These are phyloP conservation scores for Aspergillus aculeatus DNA, from an alignment of 2,329 filamentous ascomycete genomes.

Conservation along the genomic window DNA sequence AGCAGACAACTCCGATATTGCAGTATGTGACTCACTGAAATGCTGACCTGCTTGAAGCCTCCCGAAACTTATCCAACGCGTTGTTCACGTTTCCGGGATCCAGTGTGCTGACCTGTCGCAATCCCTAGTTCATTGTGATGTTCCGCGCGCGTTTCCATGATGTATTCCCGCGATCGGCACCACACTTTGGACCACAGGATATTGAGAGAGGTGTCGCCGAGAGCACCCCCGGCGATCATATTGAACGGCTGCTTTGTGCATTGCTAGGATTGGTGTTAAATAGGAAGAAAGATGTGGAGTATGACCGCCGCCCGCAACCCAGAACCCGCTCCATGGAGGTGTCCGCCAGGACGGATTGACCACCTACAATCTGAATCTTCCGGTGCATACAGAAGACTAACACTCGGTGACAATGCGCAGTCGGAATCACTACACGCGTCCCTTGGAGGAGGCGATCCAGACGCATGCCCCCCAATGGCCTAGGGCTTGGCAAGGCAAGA, in stretches of 20 bases:
- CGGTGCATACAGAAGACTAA: slow-evolving; percentile 28
- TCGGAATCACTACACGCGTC: slow-evolving; percentile 86
- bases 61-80: slow-evolving; percentile 23
- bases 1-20: slow-evolving; percentile 87
- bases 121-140: slow-evolving; percentile 87
- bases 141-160: slow-evolving; percentile 92
- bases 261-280: slow-evolving; percentile 86
- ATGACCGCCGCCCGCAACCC: slow-evolving; percentile 46
- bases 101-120: slow-evolving; percentile 36
- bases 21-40: slow-evolving; percentile 62
- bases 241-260: slow-evolving; percentile 86
- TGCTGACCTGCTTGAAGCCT: slow-evolving; percentile 37
- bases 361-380: not conserved
- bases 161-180: slow-evolving; percentile 79
- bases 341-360: not conserved
- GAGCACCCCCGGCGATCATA: slow-evolving; percentile 73
- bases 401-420: slow-evolving; percentile 49
- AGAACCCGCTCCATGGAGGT: slow-evolving; percentile 7
- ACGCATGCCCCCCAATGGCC: slow-evolving; percentile 89
- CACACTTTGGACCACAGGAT: slow-evolving; percentile 92
- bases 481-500: slow-evolving; percentile 75
- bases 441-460: slow-evolving; percentile 87
- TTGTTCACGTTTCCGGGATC: slow-evolving; percentile 30
- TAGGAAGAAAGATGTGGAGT: slow-evolving; percentile 99
- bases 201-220: slow-evolving; percentile 84